Evolutionary conservation across 176 grass and related monocot species (phyloP), one percentile per base, ranked within the genome.

Genomic region (Triticum monococcum): DNA sequence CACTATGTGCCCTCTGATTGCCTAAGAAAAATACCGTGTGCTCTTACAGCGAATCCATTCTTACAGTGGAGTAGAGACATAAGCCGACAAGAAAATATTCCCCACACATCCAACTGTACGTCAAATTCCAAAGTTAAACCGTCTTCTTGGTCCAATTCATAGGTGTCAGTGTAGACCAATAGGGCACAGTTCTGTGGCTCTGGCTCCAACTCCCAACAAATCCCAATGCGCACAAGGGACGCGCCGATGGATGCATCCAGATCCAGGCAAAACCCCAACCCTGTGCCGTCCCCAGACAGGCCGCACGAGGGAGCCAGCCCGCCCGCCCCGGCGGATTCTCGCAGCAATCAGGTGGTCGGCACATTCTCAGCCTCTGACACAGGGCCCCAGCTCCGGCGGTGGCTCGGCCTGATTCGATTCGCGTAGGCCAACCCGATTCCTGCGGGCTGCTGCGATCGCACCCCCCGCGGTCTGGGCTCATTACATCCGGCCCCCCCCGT

Each of bases 341-440:
- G 43, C 43, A 46, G 56, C 68, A 12, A 84, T 64, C 11, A 56
- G 20, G 14, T 50, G 74, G 50, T 73, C 30, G 31, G 22, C 41
- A 57, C 65, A 43, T 80, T 72, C 66, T 74, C n/a, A 31, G 30
- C 38, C n/a, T 7, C 81, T 84, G 41, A 41, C 76, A 54, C 38
- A 1, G 0, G 75, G 81, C 3, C 56, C 67, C 67, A 72, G 45
- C 23, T 10, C 35, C 43, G 9, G 25, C 43, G 9, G 25, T 2
- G 12, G n/a, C 14, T 67, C 7, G 8, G 16, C 16, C 50, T 18
- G 16, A 54, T 54, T 54, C 18, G 9, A 62, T 85, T 76, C 43
- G 33, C 11, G 11, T 17, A 33, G 18, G 48, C 13, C 57, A 25
- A 25, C 23, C 17, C 64, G 64, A 32, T 28, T 3, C 72, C 12